Evolutionary conservation across 345 rosid genomes (phyloP).

Genomic region (Populus simonii): DNA sequence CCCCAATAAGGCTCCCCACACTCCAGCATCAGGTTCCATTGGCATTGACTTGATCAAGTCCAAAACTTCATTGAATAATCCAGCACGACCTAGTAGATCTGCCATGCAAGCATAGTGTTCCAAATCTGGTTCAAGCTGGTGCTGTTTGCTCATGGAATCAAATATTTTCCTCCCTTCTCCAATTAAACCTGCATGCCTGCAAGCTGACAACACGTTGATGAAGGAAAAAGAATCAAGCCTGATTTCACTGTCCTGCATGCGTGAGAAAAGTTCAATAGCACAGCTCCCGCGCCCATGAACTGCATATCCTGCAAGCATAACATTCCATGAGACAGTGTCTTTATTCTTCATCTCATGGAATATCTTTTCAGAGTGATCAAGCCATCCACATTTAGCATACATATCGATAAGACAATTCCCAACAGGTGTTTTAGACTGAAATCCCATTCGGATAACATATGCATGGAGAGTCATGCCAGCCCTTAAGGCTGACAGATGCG

Average conservation of each 20-base stretch:
- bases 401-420: conserved; percentile 58
- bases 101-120: conserved; percentile 64
- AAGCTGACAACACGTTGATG: conserved; percentile 53
- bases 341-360: conserved; percentile 47
- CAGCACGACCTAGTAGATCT: conserved; percentile 62
- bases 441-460: conserved; percentile 40
- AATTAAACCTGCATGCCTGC: conserved; percentile 58
- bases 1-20: conserved; percentile 62
- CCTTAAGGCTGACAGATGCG: conserved; percentile 36
- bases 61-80: conserved; percentile 47
- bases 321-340: conserved; percentile 52
- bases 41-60: conserved; percentile 44
- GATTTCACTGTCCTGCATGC: conserved; percentile 42
- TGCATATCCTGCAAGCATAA: conserved; percentile 58
- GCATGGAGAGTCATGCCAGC: conserved; percentile 56
- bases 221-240: conserved; percentile 41
- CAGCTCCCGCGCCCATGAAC: conserved; percentile 45
- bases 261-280: conserved; percentile 50
- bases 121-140: conserved; percentile 30
- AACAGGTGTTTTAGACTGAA: conserved; percentile 25
- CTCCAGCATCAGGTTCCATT: conserved; percentile 51
- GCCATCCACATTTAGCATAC: conserved; percentile 66
- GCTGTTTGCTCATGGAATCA: conserved; percentile 39
- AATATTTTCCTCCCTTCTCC: conserved; percentile 52
- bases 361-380: conserved; percentile 35